These are phyloP conservation scores for Scytalidium sp. DNA, from an alignment of 2,329 filamentous ascomycete species.

Conservation along the genomic window DNA sequence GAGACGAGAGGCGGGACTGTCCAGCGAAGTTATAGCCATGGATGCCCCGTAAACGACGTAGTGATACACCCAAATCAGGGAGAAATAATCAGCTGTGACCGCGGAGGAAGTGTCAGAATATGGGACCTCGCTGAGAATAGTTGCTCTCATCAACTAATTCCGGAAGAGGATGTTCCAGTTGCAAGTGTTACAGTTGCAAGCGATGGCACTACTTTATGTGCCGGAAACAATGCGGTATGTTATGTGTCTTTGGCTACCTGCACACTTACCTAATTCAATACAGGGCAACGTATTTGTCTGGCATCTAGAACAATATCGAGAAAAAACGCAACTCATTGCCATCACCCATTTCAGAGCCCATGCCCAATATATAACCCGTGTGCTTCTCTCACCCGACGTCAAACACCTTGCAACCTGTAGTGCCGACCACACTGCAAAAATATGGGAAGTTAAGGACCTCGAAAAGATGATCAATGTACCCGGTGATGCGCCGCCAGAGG, in stretches of 20 bases:
- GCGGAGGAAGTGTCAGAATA: conserved; percentile 85
- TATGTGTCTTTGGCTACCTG: not conserved
- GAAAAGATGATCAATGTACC: conserved; percentile 40
- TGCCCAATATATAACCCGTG: conserved; percentile 69
- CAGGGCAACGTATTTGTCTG: conserved; percentile 97
- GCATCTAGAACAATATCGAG: conserved; percentile 75
- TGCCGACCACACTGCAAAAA: conserved; percentile 82
- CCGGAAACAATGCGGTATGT: conserved; percentile 82
- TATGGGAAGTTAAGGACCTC: conserved; percentile 86
- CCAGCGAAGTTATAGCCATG: conserved; percentile 91
- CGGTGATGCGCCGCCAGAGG: conserved; percentile 21
- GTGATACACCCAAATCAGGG: conserved; percentile 99
- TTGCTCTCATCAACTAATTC: conserved; percentile 93
- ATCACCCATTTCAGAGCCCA: conserved; percentile 72
- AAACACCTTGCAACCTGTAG: conserved; percentile 73
- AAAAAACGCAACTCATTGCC: conserved; percentile 67
- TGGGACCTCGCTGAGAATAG: conserved; percentile 98
- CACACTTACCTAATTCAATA: not conserved
- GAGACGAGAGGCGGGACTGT: conserved; percentile 43
- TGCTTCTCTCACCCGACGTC: conserved; percentile 71
- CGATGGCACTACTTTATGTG: conserved; percentile 88
- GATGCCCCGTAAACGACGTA: conserved; percentile 88
- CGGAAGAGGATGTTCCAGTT: conserved; percentile 91
- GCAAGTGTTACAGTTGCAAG: conserved; percentile 94
- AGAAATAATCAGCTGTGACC: conserved; percentile 94